Percentiles rank a stretch among this genome's conserved stretches.
phyloP scores from a whole-genome alignment of 352 stramenopile species.

The Pythium aphanidermatum region DNA sequence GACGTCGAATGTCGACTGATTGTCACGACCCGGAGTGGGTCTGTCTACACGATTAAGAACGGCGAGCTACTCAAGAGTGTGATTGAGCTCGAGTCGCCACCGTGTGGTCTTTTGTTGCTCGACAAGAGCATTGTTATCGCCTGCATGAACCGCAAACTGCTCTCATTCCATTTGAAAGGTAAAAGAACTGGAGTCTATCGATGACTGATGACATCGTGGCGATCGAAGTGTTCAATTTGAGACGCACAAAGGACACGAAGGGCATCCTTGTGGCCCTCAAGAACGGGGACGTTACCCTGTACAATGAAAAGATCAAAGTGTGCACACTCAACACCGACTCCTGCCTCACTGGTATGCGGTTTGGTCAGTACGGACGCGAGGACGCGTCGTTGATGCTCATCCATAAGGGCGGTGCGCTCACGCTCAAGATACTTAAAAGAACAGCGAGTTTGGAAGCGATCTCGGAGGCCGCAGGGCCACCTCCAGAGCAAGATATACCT shows the following conservation, averaged over 20 bases:
- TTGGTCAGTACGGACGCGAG: slow-evolving; percentile 86
- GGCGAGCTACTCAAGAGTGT: slow-evolving; percentile 79
- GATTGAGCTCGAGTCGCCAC: slow-evolving; percentile 82
- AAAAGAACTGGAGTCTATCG: slow-evolving; percentile 89
- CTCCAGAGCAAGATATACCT: slow-evolving; percentile 89
- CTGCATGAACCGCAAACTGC: slow-evolving; percentile 82
- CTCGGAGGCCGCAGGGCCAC: slow-evolving; percentile 62
- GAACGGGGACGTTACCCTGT: slow-evolving; percentile 82
- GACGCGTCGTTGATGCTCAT: slow-evolving; percentile 81
- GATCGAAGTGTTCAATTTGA: slow-evolving; percentile 67
- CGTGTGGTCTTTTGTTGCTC: slow-evolving; percentile 67
- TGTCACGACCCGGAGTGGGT: slow-evolving; percentile 78
- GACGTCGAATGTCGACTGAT: slow-evolving; percentile 86
- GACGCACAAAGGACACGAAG: slow-evolving; percentile 66
- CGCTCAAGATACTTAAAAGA: slow-evolving; percentile 87
- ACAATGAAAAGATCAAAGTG: slow-evolving; percentile 86
- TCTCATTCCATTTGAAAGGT: slow-evolving; percentile 87
- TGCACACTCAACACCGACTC: slow-evolving; percentile 62
- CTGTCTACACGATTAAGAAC: slow-evolving; percentile 90
- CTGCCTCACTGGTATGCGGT: slow-evolving; percentile 70
- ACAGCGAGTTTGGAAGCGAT: slow-evolving; percentile 75
- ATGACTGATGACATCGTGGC: slow-evolving; percentile 83
- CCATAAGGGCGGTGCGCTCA: slow-evolving; percentile 71
- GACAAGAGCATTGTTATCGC: slow-evolving; percentile 86
- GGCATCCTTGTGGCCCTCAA: slow-evolving; percentile 80